Conservation (phyloP, 345 rosid genomes). For the Sapria himalayana region DNA sequence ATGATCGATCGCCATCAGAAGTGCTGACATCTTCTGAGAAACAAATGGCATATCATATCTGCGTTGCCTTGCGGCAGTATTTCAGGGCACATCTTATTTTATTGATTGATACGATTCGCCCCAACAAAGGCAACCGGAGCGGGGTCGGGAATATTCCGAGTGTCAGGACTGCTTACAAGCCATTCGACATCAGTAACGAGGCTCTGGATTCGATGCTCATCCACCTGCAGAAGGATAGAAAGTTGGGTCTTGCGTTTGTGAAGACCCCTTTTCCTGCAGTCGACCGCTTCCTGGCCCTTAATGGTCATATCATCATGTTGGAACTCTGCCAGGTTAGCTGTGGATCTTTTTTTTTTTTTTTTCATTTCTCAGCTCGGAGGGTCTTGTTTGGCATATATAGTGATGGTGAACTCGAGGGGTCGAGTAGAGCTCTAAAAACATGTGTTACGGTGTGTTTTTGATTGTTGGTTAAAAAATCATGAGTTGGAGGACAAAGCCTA, state of each 20-base stretch:
- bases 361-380: neutral
- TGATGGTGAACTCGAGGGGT: too few relatives aligned
- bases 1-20: constrained; percentile 64
- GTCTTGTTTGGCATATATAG: too few relatives aligned
- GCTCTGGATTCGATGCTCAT: constrained; percentile 76
- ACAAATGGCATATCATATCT: constrained; percentile 85
- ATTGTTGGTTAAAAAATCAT: too few relatives aligned
- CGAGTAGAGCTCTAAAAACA: too few relatives aligned
- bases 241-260: constrained; percentile 82
- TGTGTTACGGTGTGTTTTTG: too few relatives aligned
- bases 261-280: constrained; percentile 75
- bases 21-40: constrained; percentile 81
- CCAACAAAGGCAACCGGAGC: constrained; percentile 54
- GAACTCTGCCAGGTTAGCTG: constrained; percentile 68
- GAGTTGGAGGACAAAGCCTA: too few relatives aligned
- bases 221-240: constrained; percentile 92
- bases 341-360: constrained; percentile 3
- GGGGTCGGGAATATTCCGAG: constrained; percentile 49
- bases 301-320: constrained; percentile 80
- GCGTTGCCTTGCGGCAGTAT: constrained; percentile 91
- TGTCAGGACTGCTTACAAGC: constrained; percentile 80
- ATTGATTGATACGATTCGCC: constrained; percentile 81
- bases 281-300: constrained; percentile 45
- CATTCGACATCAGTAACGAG: constrained; percentile 91
- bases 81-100: constrained; percentile 88